These are phyloP conservation scores for Penicillium glabrum DNA, from an alignment of 2,329 filamentous ascomycete species.

Conservation along the genomic window DNA sequence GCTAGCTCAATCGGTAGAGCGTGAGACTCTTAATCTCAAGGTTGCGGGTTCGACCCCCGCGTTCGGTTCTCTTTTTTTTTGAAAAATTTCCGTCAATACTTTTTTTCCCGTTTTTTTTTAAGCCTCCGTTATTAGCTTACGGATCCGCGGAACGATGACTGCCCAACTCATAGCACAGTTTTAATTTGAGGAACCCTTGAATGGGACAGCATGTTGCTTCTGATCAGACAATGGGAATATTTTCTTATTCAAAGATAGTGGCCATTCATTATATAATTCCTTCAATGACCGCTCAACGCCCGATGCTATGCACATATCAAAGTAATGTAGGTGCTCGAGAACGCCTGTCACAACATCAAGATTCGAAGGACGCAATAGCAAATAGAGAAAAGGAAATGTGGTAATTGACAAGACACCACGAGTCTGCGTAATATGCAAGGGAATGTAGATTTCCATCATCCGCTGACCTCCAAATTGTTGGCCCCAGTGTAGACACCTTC, in stretches of 20 bases:
- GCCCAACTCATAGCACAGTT: too few species aligned
- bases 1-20: constrained; percentile 54
- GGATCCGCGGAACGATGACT: neutral
- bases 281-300: constrained; percentile 22
- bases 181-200: too few species aligned
- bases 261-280: constrained; percentile 10
- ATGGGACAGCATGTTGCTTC: too few species aligned
- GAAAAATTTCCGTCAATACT: constrained; percentile 2
- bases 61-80: constrained; percentile 35
- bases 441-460: constrained; percentile 8
- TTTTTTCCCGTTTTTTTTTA: neutral
- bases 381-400: neutral
- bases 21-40: constrained; percentile 52
- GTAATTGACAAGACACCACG: constrained; percentile 6
- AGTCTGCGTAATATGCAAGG: neutral
- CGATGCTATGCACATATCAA: constrained; percentile 28
- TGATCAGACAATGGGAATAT: neutral
- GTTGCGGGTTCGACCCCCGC: constrained; percentile 45
- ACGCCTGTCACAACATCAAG: constrained; percentile 14
- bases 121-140: too few species aligned
- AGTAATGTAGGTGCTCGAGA: constrained; percentile 11
- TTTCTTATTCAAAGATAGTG: neutral
- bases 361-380: neutral
- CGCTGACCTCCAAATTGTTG: constrained; percentile 7
- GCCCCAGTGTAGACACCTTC: constrained; percentile 48